Evolutionary conservation across 169 alveolate species (phyloP).

Genomic region (Plasmodium berghei): DNA sequence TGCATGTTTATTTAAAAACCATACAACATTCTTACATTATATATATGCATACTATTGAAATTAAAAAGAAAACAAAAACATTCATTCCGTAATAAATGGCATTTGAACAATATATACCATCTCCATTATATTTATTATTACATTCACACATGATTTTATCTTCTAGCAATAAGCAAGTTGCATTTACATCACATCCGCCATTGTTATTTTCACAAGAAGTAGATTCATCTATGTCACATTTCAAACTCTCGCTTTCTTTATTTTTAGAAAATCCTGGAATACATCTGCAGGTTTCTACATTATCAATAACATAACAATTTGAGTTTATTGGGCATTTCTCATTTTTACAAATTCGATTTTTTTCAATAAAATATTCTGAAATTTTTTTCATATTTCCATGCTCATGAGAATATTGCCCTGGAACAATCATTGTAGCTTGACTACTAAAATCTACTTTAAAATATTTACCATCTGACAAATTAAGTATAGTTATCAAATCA

Average conservation of each 20-base stretch:
- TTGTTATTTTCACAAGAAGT: slow-evolving; percentile 27
- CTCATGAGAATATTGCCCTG: slow-evolving; percentile 15
- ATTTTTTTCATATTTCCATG: slow-evolving; percentile 1
- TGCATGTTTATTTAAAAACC: no score
- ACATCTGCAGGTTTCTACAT: slow-evolving; percentile 53
- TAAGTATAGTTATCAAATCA: slow-evolving; percentile 26
- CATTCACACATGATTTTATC: slow-evolving; percentile 60
- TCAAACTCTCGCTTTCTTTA: slow-evolving; percentile 1
- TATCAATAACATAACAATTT: slow-evolving; percentile 52
- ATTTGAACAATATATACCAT: slow-evolving; percentile 49
- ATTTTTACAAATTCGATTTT: slow-evolving; percentile 37
- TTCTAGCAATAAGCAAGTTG: slow-evolving; percentile 21
- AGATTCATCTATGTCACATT: slow-evolving; percentile 33
- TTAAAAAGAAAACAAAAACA: slow-evolving; percentile 26
- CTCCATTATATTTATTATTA: slow-evolving; percentile 39
- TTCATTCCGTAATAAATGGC: slow-evolving; percentile 31
- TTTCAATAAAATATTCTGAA: slow-evolving; percentile 6
- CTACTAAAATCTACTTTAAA: slow-evolving; percentile 33
- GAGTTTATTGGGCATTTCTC: slow-evolving; percentile 40
- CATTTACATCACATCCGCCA: slow-evolving; percentile 65
- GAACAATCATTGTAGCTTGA: slow-evolving; percentile 19
- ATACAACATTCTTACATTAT: neutral
- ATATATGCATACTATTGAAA: slow-evolving; percentile 4
- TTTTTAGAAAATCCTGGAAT: slow-evolving; percentile 42
- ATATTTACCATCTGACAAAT: slow-evolving; percentile 18